Evolutionary conservation across 805 yeast genomes (phyloP).

Genomic region (Wickerhamomyces alni): DNA sequence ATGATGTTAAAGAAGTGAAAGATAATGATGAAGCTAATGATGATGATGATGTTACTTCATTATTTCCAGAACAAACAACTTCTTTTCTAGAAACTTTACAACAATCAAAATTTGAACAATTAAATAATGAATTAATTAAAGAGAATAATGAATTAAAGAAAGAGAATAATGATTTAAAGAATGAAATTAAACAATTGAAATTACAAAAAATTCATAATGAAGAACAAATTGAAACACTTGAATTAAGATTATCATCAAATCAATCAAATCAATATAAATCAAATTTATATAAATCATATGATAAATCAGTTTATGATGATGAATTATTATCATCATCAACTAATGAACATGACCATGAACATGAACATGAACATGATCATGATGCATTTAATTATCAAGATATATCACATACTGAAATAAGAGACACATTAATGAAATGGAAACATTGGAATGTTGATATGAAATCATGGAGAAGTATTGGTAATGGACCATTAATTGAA

Average conservation of each 20-base stretch:
- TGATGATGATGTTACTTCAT: constrained; percentile 7
- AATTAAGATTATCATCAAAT: constrained; percentile 21
- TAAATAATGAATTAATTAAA: constrained; percentile 27
- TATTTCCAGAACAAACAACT: constrained; percentile 6
- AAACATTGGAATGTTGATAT: constrained; percentile 83
- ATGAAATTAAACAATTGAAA: constrained; percentile 31
- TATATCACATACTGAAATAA: constrained; percentile 45
- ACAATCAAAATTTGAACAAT: constrained; percentile 20
- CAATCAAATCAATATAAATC: too few species aligned
- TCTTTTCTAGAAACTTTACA: not conserved
- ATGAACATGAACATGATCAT: too few species aligned
- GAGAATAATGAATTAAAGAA: constrained; percentile 28
- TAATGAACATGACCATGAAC: too few species aligned
- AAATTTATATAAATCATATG: constrained; percentile 8
- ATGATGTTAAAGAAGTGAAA: not conserved
- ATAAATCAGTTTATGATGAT: constrained; percentile 16
- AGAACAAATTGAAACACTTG: constrained; percentile 27
- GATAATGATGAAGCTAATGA: not conserved
- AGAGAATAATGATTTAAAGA: constrained; percentile 33
- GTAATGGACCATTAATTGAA: constrained; percentile 57
- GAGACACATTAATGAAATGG: constrained; percentile 63
- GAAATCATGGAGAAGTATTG: constrained; percentile 72
- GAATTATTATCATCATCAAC: constrained; percentile 14
- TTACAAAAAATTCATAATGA: constrained; percentile 30
- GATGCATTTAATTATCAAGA: constrained; percentile 21